A percentile compares a stretch with the other conserved stretches of the same genome.
Conservation (phyloP, 192 early-diverging fungal genomes). For the Chytriomyces confervae region DNA sequence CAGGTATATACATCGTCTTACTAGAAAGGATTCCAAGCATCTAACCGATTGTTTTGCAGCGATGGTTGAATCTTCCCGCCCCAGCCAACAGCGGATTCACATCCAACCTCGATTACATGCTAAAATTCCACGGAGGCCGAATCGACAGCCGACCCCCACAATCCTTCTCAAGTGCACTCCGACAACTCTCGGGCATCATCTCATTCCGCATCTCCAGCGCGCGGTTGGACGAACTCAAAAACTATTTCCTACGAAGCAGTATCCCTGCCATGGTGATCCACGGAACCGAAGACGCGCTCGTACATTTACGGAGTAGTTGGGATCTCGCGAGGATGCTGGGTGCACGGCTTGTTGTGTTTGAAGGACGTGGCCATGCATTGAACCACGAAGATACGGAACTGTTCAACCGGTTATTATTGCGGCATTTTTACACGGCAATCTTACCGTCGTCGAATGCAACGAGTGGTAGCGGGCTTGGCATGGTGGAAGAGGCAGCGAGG, state of each 20-base stretch:
- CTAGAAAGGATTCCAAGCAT: no score
- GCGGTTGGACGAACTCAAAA: conserved; percentile 11
- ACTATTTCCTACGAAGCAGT: conserved; percentile 1
- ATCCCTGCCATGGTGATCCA: conserved; percentile 42
- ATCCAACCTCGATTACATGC: conserved; percentile 39
- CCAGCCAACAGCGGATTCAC: conserved; percentile 23
- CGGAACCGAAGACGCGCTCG: conserved; percentile 41
- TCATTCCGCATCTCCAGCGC: conserved; percentile 21
- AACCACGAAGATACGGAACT: conserved; percentile 40
- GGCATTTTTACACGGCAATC: conserved; percentile 39
- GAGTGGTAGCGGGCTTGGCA: background rate
- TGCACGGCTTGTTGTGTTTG: conserved; percentile 41
- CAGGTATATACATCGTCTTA: background rate
- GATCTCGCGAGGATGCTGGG: conserved; percentile 24
- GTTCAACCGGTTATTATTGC: conserved; percentile 38
- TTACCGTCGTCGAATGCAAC: background rate
- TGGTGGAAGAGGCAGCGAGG: conserved; percentile 24
- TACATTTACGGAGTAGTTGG: conserved; percentile 19
- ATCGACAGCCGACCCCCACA: conserved; percentile 38
- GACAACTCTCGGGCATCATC: conserved; percentile 33
- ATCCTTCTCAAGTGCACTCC: conserved; percentile 14
- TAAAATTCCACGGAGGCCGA: conserved; percentile 36
- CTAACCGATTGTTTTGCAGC: background rate
- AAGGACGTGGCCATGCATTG: conserved; percentile 41
- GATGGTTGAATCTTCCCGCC: conserved; percentile 48